phyloP scores from a whole-genome alignment of 148 eudicot genomes.

The Vaccinium macrocarpon region DNA sequence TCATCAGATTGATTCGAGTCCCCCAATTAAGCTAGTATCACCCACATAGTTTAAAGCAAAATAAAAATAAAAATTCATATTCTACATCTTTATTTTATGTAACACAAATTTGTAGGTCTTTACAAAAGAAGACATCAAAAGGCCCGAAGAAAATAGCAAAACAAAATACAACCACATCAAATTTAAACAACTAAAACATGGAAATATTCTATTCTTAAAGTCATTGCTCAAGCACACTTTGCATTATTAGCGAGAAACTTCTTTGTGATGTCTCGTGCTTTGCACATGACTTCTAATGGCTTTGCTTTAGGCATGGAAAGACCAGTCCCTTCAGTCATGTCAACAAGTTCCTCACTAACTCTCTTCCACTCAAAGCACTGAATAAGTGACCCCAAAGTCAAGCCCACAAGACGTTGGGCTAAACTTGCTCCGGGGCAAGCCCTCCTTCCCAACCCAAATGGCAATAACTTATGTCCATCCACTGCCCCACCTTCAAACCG shows the following conservation, averaged over 20 bases:
- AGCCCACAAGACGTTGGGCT: conserved; percentile 27
- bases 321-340: conserved; percentile 32
- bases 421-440: conserved; percentile 24
- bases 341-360: conserved; percentile 18
- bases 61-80: too few species aligned
- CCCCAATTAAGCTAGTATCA: too few species aligned
- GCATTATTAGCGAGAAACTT: background rate
- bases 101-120: too few species aligned
- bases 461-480: background rate
- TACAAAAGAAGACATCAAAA: background rate
- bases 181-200: background rate
- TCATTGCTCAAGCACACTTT: background rate
- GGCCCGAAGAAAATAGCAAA: background rate
- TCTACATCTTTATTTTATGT: too few species aligned
- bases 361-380: conserved; percentile 48
- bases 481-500: background rate
- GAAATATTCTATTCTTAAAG: background rate
- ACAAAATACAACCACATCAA: too few species aligned
- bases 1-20: too few species aligned
- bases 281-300: conserved; percentile 22
- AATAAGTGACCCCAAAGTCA: conserved; percentile 33
- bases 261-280: conserved; percentile 14
- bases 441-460: conserved; percentile 4
- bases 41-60: too few species aligned
- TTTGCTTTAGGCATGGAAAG: conserved; percentile 28